Base-by-base conservation (phyloP, 2,329 filamentous ascomycete species). In the Gyromitra esculenta region DNA sequence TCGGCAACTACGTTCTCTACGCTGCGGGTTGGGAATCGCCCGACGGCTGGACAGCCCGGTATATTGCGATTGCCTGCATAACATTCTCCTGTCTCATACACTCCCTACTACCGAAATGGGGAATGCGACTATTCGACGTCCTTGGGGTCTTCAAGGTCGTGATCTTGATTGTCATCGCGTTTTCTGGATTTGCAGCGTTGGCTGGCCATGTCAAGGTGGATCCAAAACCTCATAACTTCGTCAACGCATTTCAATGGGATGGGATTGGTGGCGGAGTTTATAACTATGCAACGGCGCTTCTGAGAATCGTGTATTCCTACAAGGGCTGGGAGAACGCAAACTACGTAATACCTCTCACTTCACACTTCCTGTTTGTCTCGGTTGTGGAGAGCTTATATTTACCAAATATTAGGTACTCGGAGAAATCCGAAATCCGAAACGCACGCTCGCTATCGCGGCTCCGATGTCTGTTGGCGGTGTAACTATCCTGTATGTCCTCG, bases 251-350 rank as follows among this genome's bases (percentile, higher is more conserved):
- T 79, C 80, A 80, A 11, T 84, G 86, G 63, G 84, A 85, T 73
- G 85, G 86, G 69, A 84, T 86, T 13, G 85, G 85, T 1, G 86
- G 86, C 1, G 85, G 86, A 2, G 85, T 85, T 0, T 87, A 86
- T 37, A 85, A 86, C 0, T 89, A 89, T 80, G 87, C 87, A 1
- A 88, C 87, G 2, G 88, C 88, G 0, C 83, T 90, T 9, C 83
- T 90, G 2, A 87, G 87, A 37, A 87, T 90, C 70, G 84, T 89
- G 15, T 89, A 89, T 83, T 88, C 86, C 13, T 90, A 89, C 83
- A 88, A 88, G 79, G 89, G 89, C 2, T 91, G 88, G 88, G 87
- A 89, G 80, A 89, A 89, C 73, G 88, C 88, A 39, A 89, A 89
- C 82, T 89, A 90, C 76, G 88, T 76, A 43, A 9, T 18, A 31